Conservation (phyloP, 805 yeast species). For the Candida silvicultrix region DNA sequence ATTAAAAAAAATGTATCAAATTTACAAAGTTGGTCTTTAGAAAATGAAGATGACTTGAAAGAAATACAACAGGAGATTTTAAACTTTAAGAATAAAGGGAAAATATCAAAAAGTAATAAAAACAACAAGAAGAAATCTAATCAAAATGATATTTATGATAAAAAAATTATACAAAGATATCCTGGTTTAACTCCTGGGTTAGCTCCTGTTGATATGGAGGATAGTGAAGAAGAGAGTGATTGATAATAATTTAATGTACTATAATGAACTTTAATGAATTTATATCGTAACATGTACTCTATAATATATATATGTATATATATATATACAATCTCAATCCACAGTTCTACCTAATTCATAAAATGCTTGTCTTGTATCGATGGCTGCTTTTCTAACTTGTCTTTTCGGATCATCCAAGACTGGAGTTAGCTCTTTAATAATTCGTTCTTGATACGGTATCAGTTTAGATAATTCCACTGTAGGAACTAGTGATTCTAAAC, state of each 20-base stretch:
- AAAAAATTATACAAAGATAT: slow-evolving; percentile 23
- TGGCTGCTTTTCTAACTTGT: slow-evolving; percentile 66
- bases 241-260: slow-evolving; percentile 20
- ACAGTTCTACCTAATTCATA: slow-evolving; percentile 43
- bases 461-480: slow-evolving; percentile 33
- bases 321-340: slow-evolving; percentile 22
- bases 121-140: slow-evolving; percentile 23
- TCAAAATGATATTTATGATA: slow-evolving; percentile 26
- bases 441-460: slow-evolving; percentile 42
- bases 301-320: too few species aligned
- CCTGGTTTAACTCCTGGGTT: slow-evolving; percentile 80
- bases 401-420: slow-evolving; percentile 73
- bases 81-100: slow-evolving; percentile 19
- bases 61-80: slow-evolving; percentile 37
- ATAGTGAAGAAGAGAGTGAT: slow-evolving; percentile 28
- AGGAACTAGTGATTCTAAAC: slow-evolving; percentile 43
- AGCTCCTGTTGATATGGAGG: slow-evolving; percentile 71
- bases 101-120: slow-evolving; percentile 7
- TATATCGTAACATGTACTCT: too few species aligned
- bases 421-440: slow-evolving; percentile 40
- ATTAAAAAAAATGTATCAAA: slow-evolving; percentile 30
- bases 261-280: too few species aligned
- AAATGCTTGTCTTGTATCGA: slow-evolving; percentile 73
- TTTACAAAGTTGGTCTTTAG: slow-evolving; percentile 35
- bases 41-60: slow-evolving; percentile 33